Conservation (phyloP, 805 yeast species). For the Candida khao-thaluensis region DNA sequence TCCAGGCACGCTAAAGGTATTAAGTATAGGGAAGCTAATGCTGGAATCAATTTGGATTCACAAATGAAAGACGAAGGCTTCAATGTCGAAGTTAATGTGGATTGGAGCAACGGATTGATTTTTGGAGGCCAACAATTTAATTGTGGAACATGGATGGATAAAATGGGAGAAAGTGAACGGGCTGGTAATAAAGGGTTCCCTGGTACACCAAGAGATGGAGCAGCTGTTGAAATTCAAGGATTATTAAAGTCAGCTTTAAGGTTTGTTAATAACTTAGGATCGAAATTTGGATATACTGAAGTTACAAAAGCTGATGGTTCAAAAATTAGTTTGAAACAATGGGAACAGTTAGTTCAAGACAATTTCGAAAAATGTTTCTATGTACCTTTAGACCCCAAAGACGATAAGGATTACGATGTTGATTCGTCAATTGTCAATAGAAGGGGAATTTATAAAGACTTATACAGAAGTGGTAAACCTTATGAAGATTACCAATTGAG, state of each 20-base stretch:
- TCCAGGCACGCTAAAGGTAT: conserved; percentile 89
- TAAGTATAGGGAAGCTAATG: conserved; percentile 89
- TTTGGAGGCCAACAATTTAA: conserved; percentile 90
- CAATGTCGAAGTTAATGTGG: conserved; percentile 75
- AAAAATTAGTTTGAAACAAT: conserved; percentile 54
- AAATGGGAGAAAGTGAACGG: conserved; percentile 90
- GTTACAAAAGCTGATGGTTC: conserved; percentile 60
- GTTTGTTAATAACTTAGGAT: conserved; percentile 68
- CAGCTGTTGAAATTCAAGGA: conserved; percentile 91
- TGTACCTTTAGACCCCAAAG: conserved; percentile 62
- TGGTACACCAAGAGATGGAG: conserved; percentile 97
- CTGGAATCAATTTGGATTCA: conserved; percentile 82
- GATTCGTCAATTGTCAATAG: conserved; percentile 71
- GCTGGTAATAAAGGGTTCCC: conserved; percentile 91
- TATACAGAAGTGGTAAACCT: conserved; percentile 76
- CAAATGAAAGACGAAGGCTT: conserved; percentile 94
- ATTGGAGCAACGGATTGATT: conserved; percentile 85
- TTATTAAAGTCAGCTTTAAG: conserved; percentile 79
- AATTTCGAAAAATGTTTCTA: conserved; percentile 81
- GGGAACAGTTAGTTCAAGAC: conserved; percentile 69
- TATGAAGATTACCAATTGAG: conserved; percentile 93
- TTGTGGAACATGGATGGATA: conserved; percentile 99
- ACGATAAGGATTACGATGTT: conserved; percentile 61
- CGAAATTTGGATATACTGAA: conserved; percentile 53
- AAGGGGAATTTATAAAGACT: conserved; percentile 91